Evolutionary conservation across 2,329 filamentous ascomycete genomes (phyloP), one percentile per base, ranked within the genome.

Genomic region (Cladosporium velox): DNA sequence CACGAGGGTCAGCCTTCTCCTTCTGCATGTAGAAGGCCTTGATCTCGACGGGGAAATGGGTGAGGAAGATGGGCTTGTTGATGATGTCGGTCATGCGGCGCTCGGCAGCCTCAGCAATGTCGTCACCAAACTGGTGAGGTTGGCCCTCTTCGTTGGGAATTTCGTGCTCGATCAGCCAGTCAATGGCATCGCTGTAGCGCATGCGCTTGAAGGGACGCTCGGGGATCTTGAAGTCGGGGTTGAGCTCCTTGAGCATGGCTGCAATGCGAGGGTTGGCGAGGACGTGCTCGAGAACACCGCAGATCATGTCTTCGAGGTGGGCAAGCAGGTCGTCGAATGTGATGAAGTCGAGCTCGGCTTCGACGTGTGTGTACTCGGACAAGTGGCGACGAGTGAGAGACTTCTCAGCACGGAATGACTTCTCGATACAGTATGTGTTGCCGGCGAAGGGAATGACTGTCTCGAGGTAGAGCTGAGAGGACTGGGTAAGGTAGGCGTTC

Each of bases 1-100:
- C 92, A 30, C 93, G 87, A 34, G 80, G 82, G 76, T 99, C 95
- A 34, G 86, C 80, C 52, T 85, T 83, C 73, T 94, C 95, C 81
- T 90, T 93, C 81, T 93, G 90, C 95, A 99, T 99, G 86, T 99
- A 99, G 80, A 99, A 99, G 1, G 95, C 91, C 85, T 99, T 99
- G 85, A 99, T 97, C 82, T 94, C 92, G 67, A 89, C 89, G 24
- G 95, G 95, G 87, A 99, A 99, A 81, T 98, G 94, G 2, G 94
- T 98, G 51, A 98, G 86, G 84, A 98, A 92, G 79, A 99, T 97
- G 68, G 95, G 95, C 64, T 88, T 84, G 88, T 96, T 95, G 84
- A 99, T 96, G 72, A 90, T 91, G 78, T 99, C 95, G 1, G 94
- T 98, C 95, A 99, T 99, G 77, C 85, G 88, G 73, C 95, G 91